phyloP scores from a whole-genome alignment of 169 alveolate species.

The Plasmodium gonderi region DNA sequence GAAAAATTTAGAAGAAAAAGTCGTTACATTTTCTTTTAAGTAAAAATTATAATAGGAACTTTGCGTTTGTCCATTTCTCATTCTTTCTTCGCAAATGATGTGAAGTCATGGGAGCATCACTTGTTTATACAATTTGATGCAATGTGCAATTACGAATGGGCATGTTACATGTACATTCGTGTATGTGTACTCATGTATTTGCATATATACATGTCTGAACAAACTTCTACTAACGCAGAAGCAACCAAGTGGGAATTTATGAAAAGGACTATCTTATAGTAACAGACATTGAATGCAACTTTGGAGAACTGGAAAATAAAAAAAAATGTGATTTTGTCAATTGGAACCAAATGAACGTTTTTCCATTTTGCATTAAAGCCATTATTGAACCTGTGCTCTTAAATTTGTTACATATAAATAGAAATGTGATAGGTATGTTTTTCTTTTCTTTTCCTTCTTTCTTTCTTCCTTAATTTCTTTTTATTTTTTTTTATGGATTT shows the following conservation, averaged over 20 bases:
- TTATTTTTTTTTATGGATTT: no score
- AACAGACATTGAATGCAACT: constrained; percentile 56
- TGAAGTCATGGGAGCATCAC: background rate
- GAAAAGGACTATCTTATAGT: constrained; percentile 42
- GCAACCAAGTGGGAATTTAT: constrained; percentile 52
- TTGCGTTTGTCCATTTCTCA: background rate
- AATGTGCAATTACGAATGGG: background rate
- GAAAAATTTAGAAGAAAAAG: constrained; percentile 42
- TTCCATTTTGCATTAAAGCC: constrained; percentile 46
- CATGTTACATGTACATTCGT: background rate
- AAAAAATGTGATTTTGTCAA: constrained; percentile 7
- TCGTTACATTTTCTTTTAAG: constrained; percentile 46
- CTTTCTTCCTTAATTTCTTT: background rate
- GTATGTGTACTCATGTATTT: background rate
- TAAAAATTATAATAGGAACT: constrained; percentile 1
- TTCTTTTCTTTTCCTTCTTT: background rate
- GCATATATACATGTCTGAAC: background rate
- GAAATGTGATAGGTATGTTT: constrained; percentile 13
- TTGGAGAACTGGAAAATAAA: constrained; percentile 25
- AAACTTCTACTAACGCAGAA: constrained; percentile 8
- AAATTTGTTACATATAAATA: constrained; percentile 49
- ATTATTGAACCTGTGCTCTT: constrained; percentile 58
- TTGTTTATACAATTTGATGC: background rate
- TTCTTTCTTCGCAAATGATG: background rate
- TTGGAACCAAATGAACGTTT: constrained; percentile 25